These are phyloP conservation scores for Neoarthrinium moseri DNA, from an alignment of 2,329 filamentous ascomycete genomes.

Conservation along the genomic window DNA sequence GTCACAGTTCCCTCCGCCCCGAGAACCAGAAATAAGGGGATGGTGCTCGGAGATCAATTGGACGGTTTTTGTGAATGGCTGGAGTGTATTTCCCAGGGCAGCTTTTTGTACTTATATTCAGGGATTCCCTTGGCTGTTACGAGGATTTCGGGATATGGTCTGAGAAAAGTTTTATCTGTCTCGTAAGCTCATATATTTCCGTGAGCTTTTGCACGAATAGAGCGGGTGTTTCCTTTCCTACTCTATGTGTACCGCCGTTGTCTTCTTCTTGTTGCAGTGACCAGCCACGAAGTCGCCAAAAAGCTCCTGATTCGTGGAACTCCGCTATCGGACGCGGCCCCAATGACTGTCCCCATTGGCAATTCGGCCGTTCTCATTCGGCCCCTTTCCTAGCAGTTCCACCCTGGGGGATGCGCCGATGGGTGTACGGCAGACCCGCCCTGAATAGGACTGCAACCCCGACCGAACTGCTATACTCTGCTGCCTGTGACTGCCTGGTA, in stretches of 20 bases:
- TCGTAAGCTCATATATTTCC: slow-evolving; percentile 14
- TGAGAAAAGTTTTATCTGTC: slow-evolving; percentile 8
- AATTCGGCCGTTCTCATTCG: not conserved
- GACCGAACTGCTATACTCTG: too few species aligned
- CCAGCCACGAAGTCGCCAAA: too few species aligned
- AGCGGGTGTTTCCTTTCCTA: slow-evolving; percentile 16
- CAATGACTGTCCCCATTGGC: not conserved
- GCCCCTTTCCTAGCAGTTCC: too few species aligned
- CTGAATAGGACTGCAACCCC: too few species aligned
- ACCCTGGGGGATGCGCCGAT: too few species aligned
- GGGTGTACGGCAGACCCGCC: too few species aligned
- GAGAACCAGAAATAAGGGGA: slow-evolving; percentile 75
- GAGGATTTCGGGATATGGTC: slow-evolving; percentile 15
- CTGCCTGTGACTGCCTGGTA: too few species aligned
- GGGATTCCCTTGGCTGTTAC: slow-evolving; percentile 27
- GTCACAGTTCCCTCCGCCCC: slow-evolving; percentile 68
- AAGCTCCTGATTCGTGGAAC: too few species aligned
- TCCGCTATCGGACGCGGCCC: slow-evolving; percentile 5
- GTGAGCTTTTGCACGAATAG: slow-evolving; percentile 17
- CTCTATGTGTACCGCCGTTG: too few species aligned
- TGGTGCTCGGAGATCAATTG: slow-evolving; percentile 19
- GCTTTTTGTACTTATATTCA: slow-evolving; percentile 34
- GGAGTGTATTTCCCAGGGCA: slow-evolving; percentile 18
- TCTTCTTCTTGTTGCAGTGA: too few species aligned
- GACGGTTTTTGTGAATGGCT: slow-evolving; percentile 12